Base-by-base conservation (phyloP, 2,329 filamentous ascomycete genomes). In the Ophiosphaerella herpotricha region DNA sequence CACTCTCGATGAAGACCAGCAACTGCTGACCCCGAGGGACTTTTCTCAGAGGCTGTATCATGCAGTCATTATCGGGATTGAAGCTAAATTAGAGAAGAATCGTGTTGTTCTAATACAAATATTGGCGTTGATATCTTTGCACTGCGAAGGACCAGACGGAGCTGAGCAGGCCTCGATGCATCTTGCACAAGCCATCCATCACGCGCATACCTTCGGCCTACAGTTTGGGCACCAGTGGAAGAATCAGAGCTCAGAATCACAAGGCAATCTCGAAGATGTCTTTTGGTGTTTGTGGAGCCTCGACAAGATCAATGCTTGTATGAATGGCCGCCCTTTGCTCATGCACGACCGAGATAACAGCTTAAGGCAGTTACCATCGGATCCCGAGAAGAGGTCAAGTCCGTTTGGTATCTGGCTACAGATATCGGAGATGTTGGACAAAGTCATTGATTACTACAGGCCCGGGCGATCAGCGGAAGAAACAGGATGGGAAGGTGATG, bases 201-300 rank as follows among this genome's bases (percentile, higher is more conserved):
- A 80, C 52, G 76, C 75, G 4, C 77, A 80, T 49, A 79, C 77
- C 1, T 72, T 80, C 23, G 78, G 77, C 7, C 68, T 79, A 14
- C 77, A 80, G 39, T 75, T 79, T 18, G 66, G 67, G 6, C 68
- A 74, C 24, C 69, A 72, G 39, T 72, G 70, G 69, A 71, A 71
- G 44, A 70, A 71, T 18, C 68, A 72, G 44, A 71, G 67, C 49
- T 71, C 69, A 13, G 69, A 72, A 26, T 70, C 66, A 2, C 66
- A 71, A 40, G 72, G 73, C 11, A 70, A 75, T 26, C 61, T 76
- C 29, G 76, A 80, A 52, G 70, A 76, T 33, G 60, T 80, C 0
- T 80, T 80, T 52, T 80, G 78, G 77, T 77, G 74, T 56, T 62
- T 80, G 1, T 80, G 77, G 77, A 74, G 73, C 52, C 67, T 80